These are phyloP conservation scores for Spinacia oleracea DNA, from an alignment of 179 eudicot species.

Conservation along the genomic window DNA sequence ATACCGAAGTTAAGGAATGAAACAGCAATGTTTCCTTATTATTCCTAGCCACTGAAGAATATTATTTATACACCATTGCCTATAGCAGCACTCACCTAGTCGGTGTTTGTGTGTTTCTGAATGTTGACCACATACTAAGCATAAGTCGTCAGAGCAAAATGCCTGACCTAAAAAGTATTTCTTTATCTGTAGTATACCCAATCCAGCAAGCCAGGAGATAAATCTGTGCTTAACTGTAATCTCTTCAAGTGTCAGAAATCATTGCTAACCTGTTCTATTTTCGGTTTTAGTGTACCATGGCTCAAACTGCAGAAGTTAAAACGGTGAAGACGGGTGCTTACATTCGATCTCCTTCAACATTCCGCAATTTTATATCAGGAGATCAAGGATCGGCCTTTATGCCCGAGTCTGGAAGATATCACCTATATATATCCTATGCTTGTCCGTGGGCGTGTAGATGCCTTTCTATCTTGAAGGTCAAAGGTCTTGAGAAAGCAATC, in stretches of 20 bases:
- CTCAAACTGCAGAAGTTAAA: conserved; percentile 69
- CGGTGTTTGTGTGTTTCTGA: too few relatives aligned
- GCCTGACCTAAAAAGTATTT: too few relatives aligned
- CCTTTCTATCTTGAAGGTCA: conserved; percentile 60
- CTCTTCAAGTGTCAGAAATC: background rate
- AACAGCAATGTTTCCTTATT: too few relatives aligned
- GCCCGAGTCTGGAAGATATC: conserved; percentile 86
- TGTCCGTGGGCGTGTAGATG: conserved; percentile 98
- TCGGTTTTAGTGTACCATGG: conserved; percentile 43
- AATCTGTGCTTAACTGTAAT: too few relatives aligned
- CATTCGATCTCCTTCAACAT: conserved; percentile 61
- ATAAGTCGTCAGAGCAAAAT: too few relatives aligned
- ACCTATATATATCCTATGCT: conserved; percentile 90
- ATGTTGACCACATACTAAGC: too few relatives aligned
- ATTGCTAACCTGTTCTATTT: background rate
- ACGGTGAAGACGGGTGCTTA: conserved; percentile 73
- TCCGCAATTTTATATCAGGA: conserved; percentile 65
- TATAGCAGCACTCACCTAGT: too few relatives aligned
- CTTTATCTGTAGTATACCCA: too few relatives aligned
- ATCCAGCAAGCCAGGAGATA: too few relatives aligned
- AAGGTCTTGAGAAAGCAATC: conserved; percentile 87
- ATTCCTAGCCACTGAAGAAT: too few relatives aligned
- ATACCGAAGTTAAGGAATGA: too few relatives aligned
- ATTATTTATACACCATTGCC: too few relatives aligned
- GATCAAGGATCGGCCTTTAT: conserved; percentile 68